These are phyloP conservation scores for Chloris gayana DNA, from an alignment of 176 grass and related monocot species.

Conservation along the genomic window DNA sequence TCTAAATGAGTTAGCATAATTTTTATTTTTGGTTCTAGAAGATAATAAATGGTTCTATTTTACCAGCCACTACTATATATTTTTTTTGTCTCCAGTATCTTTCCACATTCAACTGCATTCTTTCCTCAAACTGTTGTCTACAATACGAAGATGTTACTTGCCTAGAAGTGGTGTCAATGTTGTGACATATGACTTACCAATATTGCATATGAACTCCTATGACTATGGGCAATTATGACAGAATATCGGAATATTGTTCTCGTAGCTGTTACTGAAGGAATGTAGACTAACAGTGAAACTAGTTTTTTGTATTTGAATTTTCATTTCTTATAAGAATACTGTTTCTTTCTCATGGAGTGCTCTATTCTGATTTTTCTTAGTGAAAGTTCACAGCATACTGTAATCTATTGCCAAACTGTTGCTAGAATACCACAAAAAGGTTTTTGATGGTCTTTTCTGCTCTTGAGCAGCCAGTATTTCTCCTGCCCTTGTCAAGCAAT, in stretches of 20 bases:
- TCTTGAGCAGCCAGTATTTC: slow-evolving; percentile 71
- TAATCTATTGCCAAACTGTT: slow-evolving; percentile 36
- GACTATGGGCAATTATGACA: slow-evolving; percentile 1
- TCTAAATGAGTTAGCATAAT: slow-evolving; percentile 15
- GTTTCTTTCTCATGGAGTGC: background rate
- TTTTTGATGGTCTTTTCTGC: slow-evolving; percentile 51
- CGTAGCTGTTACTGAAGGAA: background rate
- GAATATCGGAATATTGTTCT: slow-evolving; percentile 21
- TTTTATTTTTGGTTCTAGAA: slow-evolving; percentile 17
- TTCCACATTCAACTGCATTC: background rate
- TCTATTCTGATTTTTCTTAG: slow-evolving; percentile 2
- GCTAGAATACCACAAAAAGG: slow-evolving; percentile 30
- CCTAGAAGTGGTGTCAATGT: background rate
- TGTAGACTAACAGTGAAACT: slow-evolving; percentile 11
- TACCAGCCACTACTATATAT: background rate
- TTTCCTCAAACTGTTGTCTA: slow-evolving; percentile 23
- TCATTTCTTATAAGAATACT: background rate
- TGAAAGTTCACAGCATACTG: slow-evolving; percentile 17
- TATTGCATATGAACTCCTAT: slow-evolving; percentile 2
- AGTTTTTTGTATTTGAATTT: background rate
- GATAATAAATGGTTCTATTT: slow-evolving; percentile 13
- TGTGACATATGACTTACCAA: background rate
- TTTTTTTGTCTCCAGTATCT: background rate
- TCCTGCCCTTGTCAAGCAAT: slow-evolving; percentile 92
- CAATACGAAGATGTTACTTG: slow-evolving; percentile 6